Conservation (phyloP, 441 rosid species). For the Erodium moschatum region DNA sequence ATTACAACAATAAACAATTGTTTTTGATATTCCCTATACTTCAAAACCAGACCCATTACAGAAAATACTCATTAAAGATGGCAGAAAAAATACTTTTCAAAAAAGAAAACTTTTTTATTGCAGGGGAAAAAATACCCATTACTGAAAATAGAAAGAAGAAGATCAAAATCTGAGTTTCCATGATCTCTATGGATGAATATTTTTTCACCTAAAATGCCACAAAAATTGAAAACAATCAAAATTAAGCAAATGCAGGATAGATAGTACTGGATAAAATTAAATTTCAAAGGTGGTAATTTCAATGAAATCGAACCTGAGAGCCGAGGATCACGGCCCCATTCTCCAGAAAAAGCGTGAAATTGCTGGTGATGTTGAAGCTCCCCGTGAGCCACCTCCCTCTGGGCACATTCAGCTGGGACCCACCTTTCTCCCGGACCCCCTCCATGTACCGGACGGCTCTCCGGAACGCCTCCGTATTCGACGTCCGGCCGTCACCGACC, state of each 20-base stretch:
- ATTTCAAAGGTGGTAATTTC: not conserved
- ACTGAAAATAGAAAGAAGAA: not conserved
- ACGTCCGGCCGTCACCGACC: constrained; percentile 70
- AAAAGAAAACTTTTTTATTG: not conserved
- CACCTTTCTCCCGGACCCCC: constrained; percentile 41
- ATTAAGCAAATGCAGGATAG: not conserved
- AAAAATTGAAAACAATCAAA: not conserved
- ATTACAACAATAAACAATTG: not conserved
- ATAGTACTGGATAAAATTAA: not conserved
- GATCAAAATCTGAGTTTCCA: not conserved
- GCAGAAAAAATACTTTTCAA: not conserved
- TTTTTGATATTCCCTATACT: not conserved
- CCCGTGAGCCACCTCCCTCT: constrained; percentile 76
- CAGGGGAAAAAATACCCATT: not conserved
- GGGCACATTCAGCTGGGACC: constrained; percentile 69
- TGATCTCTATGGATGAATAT: not conserved
- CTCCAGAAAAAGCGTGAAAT: constrained; percentile 72
- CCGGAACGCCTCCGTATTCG: constrained; percentile 65
- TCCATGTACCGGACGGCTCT: constrained; percentile 46
- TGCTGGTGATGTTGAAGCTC: constrained; percentile 76
- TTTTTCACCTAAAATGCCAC: not conserved
- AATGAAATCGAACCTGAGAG: constrained; percentile 44
- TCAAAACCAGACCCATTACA: not conserved
- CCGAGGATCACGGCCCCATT: constrained; percentile 67
- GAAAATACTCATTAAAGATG: not conserved